phyloP scores from a whole-genome alignment of 305 asterid genomes.

The Solanum chacoense region DNA sequence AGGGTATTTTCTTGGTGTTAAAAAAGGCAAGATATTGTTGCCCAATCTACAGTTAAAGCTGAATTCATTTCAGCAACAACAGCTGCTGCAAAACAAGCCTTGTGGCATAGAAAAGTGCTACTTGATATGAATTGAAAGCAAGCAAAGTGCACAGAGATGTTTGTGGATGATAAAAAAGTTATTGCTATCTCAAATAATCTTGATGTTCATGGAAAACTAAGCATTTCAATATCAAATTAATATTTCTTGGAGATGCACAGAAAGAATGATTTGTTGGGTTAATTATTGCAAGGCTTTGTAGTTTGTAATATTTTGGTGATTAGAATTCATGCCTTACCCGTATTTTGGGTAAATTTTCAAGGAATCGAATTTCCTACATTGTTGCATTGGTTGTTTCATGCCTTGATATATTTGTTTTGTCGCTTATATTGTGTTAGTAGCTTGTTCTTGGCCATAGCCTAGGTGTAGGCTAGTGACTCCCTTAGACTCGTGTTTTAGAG shows the following conservation, averaged over 20 bases:
- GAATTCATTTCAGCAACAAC: background rate
- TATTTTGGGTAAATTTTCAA: background rate
- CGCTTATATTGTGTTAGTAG: background rate
- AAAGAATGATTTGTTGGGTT: background rate
- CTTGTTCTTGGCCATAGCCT: background rate
- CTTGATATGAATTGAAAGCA: background rate
- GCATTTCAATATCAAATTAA: slow-evolving; percentile 4
- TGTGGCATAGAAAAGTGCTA: slow-evolving; percentile 5
- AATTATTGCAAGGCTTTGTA: background rate
- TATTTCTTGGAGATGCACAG: background rate
- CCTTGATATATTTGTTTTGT: background rate
- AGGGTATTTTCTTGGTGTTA: background rate
- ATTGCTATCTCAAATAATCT: background rate
- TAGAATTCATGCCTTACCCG: background rate
- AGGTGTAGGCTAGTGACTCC: background rate
- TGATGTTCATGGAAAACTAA: background rate
- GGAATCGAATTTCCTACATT: background rate
- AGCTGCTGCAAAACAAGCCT: background rate
- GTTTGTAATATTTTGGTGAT: background rate
- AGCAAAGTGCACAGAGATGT: background rate
- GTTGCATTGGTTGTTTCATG: background rate
- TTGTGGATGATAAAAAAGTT: too few species aligned
- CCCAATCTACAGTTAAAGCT: background rate
- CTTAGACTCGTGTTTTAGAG: background rate
- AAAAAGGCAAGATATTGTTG: background rate